A percentile compares a stretch with the other conserved stretches of the same genome.
Conservation (phyloP, 1,284 basidiomycete species). For the Amylostereum areolatum region DNA sequence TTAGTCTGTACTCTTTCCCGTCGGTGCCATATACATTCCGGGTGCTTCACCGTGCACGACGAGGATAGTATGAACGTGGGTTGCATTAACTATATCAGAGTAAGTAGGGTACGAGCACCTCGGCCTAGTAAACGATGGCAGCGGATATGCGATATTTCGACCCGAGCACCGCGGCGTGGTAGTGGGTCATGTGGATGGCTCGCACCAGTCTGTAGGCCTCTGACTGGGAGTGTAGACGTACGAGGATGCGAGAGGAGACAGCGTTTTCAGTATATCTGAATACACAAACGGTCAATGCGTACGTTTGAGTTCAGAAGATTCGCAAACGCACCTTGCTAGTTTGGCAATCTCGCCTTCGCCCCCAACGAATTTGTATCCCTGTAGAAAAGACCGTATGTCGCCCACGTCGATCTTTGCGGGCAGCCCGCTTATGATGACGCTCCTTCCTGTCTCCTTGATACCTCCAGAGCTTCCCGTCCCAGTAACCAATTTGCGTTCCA, state of each 20-base stretch:
- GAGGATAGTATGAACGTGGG: too few species aligned
- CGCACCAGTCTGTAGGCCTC: slow-evolving; percentile 67
- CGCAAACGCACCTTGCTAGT: slow-evolving; percentile 40
- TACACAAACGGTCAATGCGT: too few species aligned
- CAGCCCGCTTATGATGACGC: slow-evolving; percentile 57
- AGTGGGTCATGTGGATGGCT: slow-evolving; percentile 52
- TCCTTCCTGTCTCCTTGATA: slow-evolving; percentile 37
- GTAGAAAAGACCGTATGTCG: slow-evolving; percentile 36
- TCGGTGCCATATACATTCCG: too few species aligned
- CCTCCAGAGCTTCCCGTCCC: slow-evolving; percentile 52
- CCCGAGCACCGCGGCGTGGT: slow-evolving; percentile 29
- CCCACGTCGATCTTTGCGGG: slow-evolving; percentile 37
- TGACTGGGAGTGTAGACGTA: slow-evolving; percentile 47
- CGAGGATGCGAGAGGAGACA: slow-evolving; percentile 34
- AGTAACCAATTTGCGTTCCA: slow-evolving; percentile 30
- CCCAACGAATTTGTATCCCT: slow-evolving; percentile 37
- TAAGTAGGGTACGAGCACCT: neutral
- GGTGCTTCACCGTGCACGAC: too few species aligned
- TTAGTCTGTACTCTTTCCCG: too few species aligned
- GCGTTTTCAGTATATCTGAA: neutral
- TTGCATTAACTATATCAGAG: neutral
- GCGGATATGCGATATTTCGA: slow-evolving; percentile 46
- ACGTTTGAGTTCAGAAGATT: too few species aligned
- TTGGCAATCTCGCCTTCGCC: slow-evolving; percentile 38
- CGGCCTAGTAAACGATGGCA: slow-evolving; percentile 49